Percentiles rank a stretch among this genome's conserved stretches.
Conservation (phyloP, 78 protist genomes). For the Dictyostelium discoideum region DNA sequence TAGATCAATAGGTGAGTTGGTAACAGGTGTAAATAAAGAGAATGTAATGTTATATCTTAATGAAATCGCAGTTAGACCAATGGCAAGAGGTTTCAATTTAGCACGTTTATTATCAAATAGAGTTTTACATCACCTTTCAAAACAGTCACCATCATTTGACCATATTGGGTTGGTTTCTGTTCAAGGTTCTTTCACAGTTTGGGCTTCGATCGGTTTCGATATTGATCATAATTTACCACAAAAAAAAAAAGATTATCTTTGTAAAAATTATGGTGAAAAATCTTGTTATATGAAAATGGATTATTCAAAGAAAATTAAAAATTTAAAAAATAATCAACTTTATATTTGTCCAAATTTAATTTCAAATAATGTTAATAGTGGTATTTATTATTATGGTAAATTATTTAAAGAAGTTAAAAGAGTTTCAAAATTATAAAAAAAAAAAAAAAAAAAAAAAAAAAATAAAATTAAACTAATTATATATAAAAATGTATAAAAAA, state of each 20-base stretch:
- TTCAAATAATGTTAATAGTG: neutral
- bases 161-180: constrained; percentile 25
- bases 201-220: constrained; percentile 35
- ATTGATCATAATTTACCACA: neutral
- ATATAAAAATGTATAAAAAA: neutral
- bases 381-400: neutral
- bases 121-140: neutral
- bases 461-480: neutral
- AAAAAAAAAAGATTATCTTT: constrained; percentile 11
- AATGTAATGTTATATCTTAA: constrained; percentile 1
- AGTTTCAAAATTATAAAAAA: neutral
- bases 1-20: neutral
- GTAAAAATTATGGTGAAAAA: constrained; percentile 1
- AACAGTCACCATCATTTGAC: neutral
- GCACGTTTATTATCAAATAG: constrained; percentile 9
- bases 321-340: neutral
- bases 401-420: constrained; percentile 4
- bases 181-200: constrained; percentile 20
- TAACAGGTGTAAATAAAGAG: neutral
- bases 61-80: constrained; percentile 40
- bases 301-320: neutral
- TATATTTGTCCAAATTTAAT: neutral
- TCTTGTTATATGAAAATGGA: constrained; percentile 24
- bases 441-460: neutral
- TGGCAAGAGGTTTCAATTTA: constrained; percentile 25